Evolutionary conservation across 768 basidiomycete genomes (phyloP).

Genomic region (Fibroporia radiculosa): DNA sequence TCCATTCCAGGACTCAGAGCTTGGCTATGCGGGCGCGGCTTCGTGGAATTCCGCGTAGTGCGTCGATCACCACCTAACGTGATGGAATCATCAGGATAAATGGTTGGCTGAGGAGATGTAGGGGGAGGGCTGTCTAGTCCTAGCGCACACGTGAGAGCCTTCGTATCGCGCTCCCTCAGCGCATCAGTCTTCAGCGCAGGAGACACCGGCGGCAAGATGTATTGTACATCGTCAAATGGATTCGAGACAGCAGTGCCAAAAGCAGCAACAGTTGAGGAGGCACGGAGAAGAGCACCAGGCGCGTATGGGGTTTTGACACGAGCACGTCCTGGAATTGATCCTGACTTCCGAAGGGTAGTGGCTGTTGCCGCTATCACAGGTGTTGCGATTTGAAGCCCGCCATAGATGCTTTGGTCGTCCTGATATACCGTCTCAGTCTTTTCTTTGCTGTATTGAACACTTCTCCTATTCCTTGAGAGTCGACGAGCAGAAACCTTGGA

Average conservation of each 20-base stretch:
- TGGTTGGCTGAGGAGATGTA: slow-evolving; percentile 51
- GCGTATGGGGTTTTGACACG: slow-evolving; percentile 66
- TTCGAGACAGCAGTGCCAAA: slow-evolving; percentile 20
- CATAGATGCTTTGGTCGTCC: slow-evolving; percentile 34
- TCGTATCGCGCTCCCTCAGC: slow-evolving; percentile 32
- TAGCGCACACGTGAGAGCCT: slow-evolving; percentile 32
- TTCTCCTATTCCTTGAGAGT: slow-evolving; percentile 13
- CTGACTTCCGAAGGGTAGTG: slow-evolving; percentile 17
- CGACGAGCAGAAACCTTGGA: slow-evolving; percentile 15
- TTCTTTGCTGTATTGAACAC: slow-evolving; percentile 21
- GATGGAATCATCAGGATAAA: slow-evolving; percentile 69
- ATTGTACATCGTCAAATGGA: slow-evolving; percentile 28
- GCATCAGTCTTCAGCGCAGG: slow-evolving; percentile 35
- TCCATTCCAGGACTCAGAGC: slow-evolving; percentile 29
- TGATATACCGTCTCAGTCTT: slow-evolving; percentile 9
- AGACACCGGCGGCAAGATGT: slow-evolving; percentile 24
- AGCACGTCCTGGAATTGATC: slow-evolving; percentile 35
- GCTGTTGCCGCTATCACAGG: slow-evolving; percentile 27
- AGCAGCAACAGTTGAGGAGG: slow-evolving; percentile 34
- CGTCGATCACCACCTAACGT: slow-evolving; percentile 41
- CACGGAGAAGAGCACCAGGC: slow-evolving; percentile 45
- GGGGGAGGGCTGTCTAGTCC: slow-evolving; percentile 23
- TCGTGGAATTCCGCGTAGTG: slow-evolving; percentile 12
- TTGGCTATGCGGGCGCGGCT: slow-evolving; percentile 25
- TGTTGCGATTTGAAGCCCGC: slow-evolving; percentile 42